These are phyloP conservation scores for Naematelia aurantialba DNA, from an alignment of 768 basidiomycete species.

Conservation along the genomic window DNA sequence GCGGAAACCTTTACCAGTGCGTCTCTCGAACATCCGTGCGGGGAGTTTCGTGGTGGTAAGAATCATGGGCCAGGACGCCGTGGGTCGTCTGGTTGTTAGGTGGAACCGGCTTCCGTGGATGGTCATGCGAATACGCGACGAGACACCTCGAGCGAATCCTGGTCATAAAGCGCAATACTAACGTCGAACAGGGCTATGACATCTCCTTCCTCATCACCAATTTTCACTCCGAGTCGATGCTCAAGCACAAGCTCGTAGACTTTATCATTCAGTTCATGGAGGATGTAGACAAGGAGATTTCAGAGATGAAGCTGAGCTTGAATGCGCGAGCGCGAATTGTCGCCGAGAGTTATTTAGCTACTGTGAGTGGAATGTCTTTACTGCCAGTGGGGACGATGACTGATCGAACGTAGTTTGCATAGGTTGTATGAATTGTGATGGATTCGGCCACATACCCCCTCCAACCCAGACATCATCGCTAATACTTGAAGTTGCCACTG, in stretches of 20 bases:
- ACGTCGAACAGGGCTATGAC: slow-evolving; percentile 88
- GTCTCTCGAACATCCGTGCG: no score
- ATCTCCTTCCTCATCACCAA: slow-evolving; percentile 98
- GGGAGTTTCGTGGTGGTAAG: background rate
- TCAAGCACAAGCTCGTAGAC: slow-evolving; percentile 99
- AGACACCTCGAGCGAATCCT: no score
- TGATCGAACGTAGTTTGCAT: slow-evolving; percentile 11
- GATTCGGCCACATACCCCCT: background rate
- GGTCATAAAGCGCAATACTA: no score
- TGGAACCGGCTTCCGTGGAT: no score
- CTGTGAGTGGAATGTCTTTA: slow-evolving; percentile 58
- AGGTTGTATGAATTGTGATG: slow-evolving; percentile 7
- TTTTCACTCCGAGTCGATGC: slow-evolving; percentile 93
- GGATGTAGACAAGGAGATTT: slow-evolving; percentile 98
- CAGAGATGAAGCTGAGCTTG: slow-evolving; percentile 95
- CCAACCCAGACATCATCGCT: no score
- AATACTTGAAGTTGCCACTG: background rate
- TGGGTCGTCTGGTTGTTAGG: no score
- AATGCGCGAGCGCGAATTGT: slow-evolving; percentile 96
- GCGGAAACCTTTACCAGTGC: slow-evolving; percentile 82
- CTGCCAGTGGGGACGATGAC: background rate
- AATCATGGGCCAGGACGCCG: background rate
- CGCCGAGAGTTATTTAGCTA: slow-evolving; percentile 89
- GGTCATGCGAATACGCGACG: no score
- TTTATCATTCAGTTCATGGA: slow-evolving; percentile 99